phyloP scores from a whole-genome alignment of 2,329 filamentous ascomycete genomes.

The Blumeria graminis region DNA sequence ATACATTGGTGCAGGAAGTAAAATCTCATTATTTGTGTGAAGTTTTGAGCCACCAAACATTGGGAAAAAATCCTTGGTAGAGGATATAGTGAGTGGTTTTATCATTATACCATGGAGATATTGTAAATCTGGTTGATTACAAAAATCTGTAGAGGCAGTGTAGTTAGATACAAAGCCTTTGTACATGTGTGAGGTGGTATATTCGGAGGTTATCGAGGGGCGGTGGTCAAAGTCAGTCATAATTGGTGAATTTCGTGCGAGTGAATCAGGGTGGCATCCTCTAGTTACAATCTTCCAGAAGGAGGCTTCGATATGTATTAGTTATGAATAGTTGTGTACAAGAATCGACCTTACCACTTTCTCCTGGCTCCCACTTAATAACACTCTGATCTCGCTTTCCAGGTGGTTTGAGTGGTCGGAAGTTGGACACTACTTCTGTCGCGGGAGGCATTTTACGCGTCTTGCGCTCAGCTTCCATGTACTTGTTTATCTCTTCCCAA shows the following conservation, averaged over 20 bases:
- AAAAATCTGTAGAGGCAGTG: conserved; percentile 22
- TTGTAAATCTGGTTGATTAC: conserved; percentile 30
- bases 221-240: conserved; percentile 21
- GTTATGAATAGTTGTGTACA: conserved; percentile 18
- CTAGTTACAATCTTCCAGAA: conserved; percentile 33
- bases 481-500: conserved; percentile 27
- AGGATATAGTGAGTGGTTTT: conserved; percentile 25
- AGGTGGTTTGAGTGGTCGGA: conserved; percentile 18
- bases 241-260: conserved; percentile 25
- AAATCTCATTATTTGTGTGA: conserved; percentile 36
- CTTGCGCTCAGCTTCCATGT: conserved; percentile 24
- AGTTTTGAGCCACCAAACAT: conserved; percentile 38
- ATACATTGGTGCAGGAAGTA: conserved; percentile 41
- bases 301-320: conserved; percentile 22
- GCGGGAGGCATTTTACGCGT: conserved; percentile 27
- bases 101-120: conserved; percentile 28
- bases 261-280: conserved; percentile 37
- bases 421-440: conserved; percentile 26
- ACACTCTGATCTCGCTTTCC: conserved; percentile 15
- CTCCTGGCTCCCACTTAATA: background rate
- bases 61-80: conserved; percentile 30
- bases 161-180: conserved; percentile 19
- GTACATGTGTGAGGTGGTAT: conserved; percentile 18
- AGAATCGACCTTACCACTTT: background rate
- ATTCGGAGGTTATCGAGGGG: conserved; percentile 25